Conservation (phyloP, 192 early-diverging fungal species). For the Entomortierella lignicola region DNA sequence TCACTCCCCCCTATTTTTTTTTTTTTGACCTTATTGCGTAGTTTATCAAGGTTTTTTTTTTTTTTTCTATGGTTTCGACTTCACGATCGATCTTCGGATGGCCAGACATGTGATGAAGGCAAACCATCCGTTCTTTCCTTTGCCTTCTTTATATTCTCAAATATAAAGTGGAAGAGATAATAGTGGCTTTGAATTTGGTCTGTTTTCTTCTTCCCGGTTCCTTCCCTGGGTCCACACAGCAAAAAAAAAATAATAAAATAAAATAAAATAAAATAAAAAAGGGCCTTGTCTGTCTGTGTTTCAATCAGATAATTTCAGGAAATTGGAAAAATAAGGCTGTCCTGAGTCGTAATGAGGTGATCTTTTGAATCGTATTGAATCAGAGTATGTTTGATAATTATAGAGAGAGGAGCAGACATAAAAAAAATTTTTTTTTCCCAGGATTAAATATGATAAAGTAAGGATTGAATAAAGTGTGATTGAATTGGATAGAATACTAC, state of each 20-base stretch:
- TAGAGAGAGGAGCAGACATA: not conserved
- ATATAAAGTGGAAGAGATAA: too few species aligned
- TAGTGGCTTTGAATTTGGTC: too few species aligned
- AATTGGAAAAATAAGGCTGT: not conserved
- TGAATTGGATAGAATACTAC: not conserved
- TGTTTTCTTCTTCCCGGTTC: not conserved
- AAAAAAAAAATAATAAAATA: not conserved
- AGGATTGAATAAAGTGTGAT: not conserved
- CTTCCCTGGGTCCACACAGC: not conserved
- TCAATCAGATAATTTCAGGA: not conserved
- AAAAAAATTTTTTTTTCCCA: slow-evolving; percentile 1
- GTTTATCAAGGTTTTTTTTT: too few species aligned
- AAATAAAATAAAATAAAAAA: not conserved
- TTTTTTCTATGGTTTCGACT: too few species aligned
- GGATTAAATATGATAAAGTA: not conserved
- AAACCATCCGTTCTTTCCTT: not conserved
- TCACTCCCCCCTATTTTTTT: too few species aligned
- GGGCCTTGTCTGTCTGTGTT: not conserved
- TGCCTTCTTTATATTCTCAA: too few species aligned
- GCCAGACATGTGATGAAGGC: not conserved
- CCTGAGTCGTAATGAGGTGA: not conserved
- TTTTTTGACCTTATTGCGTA: too few species aligned
- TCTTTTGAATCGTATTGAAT: not conserved
- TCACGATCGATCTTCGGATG: not conserved
- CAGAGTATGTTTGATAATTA: not conserved